phyloP scores from a whole-genome alignment of 2,329 filamentous ascomycete genomes.

The Clarireedia homoeocarpa region DNA sequence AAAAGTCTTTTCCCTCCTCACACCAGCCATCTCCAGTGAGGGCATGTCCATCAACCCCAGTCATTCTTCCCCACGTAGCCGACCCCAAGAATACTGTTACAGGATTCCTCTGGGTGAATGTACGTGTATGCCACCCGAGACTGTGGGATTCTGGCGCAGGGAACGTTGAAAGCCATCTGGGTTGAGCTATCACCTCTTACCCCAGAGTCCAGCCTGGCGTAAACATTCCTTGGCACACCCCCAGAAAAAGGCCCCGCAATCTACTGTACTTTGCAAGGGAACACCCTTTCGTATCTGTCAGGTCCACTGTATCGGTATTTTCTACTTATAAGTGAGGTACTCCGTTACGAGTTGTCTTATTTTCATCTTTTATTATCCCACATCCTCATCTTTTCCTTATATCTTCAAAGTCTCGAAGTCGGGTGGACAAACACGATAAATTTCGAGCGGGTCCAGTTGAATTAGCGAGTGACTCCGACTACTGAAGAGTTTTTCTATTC shows the following conservation, averaged over 20 bases:
- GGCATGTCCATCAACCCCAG: not conserved
- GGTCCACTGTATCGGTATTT: slow-evolving; percentile 28
- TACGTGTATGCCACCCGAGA: not conserved
- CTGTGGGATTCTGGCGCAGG: not conserved
- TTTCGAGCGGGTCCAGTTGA: not conserved
- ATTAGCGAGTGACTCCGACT: not conserved
- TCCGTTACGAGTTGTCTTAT: slow-evolving; percentile 40
- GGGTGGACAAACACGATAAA: not conserved
- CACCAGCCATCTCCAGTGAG: not conserved
- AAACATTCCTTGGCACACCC: not conserved
- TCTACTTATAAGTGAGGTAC: slow-evolving; percentile 43
- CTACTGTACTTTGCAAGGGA: not conserved
- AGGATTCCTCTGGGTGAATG: not conserved
- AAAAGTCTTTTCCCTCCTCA: slow-evolving; percentile 1
- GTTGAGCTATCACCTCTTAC: not conserved
- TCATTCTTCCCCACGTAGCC: not conserved
- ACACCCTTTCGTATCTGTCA: not conserved
- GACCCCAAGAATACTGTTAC: not conserved
- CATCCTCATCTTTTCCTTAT: not conserved
- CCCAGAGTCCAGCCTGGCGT: not conserved
- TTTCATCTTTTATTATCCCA: slow-evolving; percentile 8
- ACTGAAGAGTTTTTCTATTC: slow-evolving; percentile 1
- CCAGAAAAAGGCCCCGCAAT: not conserved
- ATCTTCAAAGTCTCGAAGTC: not conserved
- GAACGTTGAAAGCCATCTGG: no score